phyloP scores from a whole-genome alignment of 164 flowering plant genomes.

The Dillenia turbinata region DNA sequence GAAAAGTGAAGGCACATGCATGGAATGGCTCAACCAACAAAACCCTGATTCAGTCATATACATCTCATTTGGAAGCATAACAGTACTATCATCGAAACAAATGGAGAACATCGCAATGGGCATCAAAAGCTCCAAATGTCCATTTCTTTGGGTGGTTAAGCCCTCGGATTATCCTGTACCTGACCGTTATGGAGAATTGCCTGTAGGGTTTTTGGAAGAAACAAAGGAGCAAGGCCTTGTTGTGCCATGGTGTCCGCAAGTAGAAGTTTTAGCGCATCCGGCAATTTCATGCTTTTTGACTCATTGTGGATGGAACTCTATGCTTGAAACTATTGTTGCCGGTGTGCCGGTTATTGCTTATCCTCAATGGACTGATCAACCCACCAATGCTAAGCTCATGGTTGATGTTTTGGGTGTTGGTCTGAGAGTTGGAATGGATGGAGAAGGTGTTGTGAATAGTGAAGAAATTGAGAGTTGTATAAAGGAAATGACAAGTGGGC shows the following conservation, averaged over 20 bases:
- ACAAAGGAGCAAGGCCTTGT: constrained; percentile 15
- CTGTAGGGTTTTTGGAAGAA: constrained; percentile 15
- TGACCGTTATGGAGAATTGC: constrained; percentile 7
- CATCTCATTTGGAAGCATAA: constrained; percentile 27
- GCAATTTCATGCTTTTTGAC: constrained; percentile 18
- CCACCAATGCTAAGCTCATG: constrained; percentile 16
- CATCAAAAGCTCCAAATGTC: constrained; percentile 7
- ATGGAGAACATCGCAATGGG: constrained; percentile 22
- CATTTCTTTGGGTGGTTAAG: constrained; percentile 33
- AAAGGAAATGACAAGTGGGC: constrained; percentile 12
- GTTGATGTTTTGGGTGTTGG: constrained; percentile 15
- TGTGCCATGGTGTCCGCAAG: constrained; percentile 22
- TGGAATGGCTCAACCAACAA: constrained; percentile 20
- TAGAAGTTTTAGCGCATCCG: constrained; percentile 11
- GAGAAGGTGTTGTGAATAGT: constrained; percentile 2
- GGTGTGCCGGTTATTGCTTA: constrained; percentile 19
- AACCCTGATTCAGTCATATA: constrained; percentile 17
- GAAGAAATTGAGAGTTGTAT: constrained; percentile 17
- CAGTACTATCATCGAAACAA: constrained; percentile 11
- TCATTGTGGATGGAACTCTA: constrained; percentile 36
- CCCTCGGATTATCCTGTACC: background rate
- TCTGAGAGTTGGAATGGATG: constrained; percentile 1
- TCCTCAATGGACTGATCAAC: constrained; percentile 27
- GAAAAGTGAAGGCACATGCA: constrained; percentile 17
- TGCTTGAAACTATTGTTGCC: constrained; percentile 14